These are phyloP conservation scores for Cutaneotrichosporon sp. DNA, from an alignment of 1,284 basidiomycete genomes.

Conservation along the genomic window DNA sequence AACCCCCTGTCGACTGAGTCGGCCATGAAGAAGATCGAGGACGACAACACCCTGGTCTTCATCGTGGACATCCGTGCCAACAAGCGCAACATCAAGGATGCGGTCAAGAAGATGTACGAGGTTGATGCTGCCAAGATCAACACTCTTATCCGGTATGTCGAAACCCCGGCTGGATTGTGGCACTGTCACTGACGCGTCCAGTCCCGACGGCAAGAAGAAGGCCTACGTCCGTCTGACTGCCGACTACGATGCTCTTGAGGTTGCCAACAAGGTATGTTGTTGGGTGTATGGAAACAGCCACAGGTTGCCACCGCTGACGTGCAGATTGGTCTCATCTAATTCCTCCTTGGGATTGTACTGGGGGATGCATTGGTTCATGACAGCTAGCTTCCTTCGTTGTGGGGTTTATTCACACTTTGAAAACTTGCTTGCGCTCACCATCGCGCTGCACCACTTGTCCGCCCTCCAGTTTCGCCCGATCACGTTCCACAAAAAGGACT, in stretches of 20 bases:
- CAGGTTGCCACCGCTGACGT: slow-evolving; percentile 1
- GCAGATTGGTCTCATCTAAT: slow-evolving; percentile 51
- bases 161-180: no score
- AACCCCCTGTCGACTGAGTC: slow-evolving; percentile 59
- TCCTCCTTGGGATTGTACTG: slow-evolving; percentile 14
- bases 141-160: slow-evolving; percentile 85
- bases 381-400: background rate
- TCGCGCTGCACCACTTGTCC: slow-evolving; percentile 15
- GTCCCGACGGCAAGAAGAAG: slow-evolving; percentile 99
- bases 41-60: slow-evolving; percentile 98
- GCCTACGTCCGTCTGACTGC: slow-evolving; percentile 92
- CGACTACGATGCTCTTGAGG: slow-evolving; percentile 95
- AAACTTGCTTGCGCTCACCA: background rate
- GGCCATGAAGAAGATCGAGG: slow-evolving; percentile 87
- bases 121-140: slow-evolving; percentile 94
- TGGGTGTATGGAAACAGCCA: no score
- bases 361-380: slow-evolving; percentile 22
- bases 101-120: slow-evolving; percentile 98
- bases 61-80: slow-evolving; percentile 91
- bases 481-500: slow-evolving; percentile 42
- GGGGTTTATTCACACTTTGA: background rate
- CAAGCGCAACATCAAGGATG: slow-evolving; percentile 99
- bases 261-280: slow-evolving; percentile 91
- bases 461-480: slow-evolving; percentile 29
- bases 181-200: slow-evolving; percentile 40